Percentiles rank a stretch among this genome's conserved stretches.
These are phyloP conservation scores for Cydonia oblonga DNA, from an alignment of 331 rosid genomes.

Conservation along the genomic window DNA sequence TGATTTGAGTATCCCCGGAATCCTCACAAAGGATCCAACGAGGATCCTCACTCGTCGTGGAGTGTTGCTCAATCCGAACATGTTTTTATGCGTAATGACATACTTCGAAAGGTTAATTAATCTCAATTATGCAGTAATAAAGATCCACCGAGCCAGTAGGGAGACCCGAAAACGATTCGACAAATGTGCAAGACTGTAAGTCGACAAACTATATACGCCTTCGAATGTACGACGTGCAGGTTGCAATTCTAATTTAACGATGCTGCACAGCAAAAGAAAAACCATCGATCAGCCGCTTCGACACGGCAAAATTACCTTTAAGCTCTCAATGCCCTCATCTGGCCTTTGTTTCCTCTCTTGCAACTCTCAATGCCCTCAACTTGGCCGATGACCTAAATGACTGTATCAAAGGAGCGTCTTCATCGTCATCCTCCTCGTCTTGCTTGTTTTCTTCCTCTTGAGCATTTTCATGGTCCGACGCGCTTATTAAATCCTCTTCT, in stretches of 20 bases:
- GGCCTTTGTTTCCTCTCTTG: slow-evolving; percentile 49
- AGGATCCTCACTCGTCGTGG: too few species aligned
- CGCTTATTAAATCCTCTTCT: slow-evolving; percentile 84
- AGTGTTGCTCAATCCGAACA: too few species aligned
- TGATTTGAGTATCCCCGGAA: too few species aligned
- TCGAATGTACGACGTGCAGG: background rate
- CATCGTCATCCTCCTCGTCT: slow-evolving; percentile 59
- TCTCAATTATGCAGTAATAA: background rate
- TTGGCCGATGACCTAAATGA: slow-evolving; percentile 66
- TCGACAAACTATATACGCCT: background rate
- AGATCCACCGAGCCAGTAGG: too few species aligned
- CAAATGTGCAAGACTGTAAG: background rate
- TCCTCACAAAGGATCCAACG: too few species aligned
- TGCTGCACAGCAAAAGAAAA: background rate
- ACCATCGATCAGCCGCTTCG: slow-evolving; percentile 2
- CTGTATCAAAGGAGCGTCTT: slow-evolving; percentile 64
- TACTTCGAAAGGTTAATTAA: background rate
- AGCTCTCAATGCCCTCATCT: slow-evolving; percentile 28
- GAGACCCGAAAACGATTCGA: too few species aligned
- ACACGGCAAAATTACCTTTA: slow-evolving; percentile 32
- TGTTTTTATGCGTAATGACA: too few species aligned
- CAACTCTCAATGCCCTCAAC: slow-evolving; percentile 58
- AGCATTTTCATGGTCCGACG: slow-evolving; percentile 64
- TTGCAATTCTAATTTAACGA: background rate
- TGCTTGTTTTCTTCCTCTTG: slow-evolving; percentile 46